Conservation (phyloP, 2,329 filamentous ascomycete species). For the Monilinia aucupariae region DNA sequence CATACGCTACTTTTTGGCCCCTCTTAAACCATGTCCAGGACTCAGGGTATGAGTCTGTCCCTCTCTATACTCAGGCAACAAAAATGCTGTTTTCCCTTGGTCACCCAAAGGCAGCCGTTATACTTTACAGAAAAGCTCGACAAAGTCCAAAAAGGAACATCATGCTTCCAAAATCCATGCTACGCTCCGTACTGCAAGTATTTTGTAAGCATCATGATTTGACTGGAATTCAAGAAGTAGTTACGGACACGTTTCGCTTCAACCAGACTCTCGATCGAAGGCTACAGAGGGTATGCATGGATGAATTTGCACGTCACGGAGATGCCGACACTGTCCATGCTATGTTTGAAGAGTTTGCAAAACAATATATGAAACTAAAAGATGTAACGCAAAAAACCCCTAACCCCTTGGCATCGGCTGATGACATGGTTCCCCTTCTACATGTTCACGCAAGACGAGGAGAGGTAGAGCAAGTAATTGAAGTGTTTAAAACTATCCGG, state of each 20-base stretch:
- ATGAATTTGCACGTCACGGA: constrained; percentile 42
- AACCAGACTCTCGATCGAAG: constrained; percentile 29
- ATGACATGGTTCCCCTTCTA: constrained; percentile 52
- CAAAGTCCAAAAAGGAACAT: constrained; percentile 16
- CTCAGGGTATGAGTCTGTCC: constrained; percentile 22
- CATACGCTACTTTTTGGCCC: constrained; percentile 18
- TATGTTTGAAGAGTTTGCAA: constrained; percentile 40
- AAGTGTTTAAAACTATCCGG: constrained; percentile 58
- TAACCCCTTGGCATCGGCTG: constrained; percentile 18
- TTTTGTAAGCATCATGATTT: constrained; percentile 33
- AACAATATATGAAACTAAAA: constrained; percentile 18
- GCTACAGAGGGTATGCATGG: constrained; percentile 36
- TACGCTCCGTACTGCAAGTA: constrained; percentile 33
- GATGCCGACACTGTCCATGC: constrained; percentile 41
- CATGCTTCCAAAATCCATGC: constrained; percentile 21
- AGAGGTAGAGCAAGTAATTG: constrained; percentile 53
- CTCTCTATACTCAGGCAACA: constrained; percentile 23
- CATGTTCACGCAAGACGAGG: constrained; percentile 66
- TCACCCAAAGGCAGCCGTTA: constrained; percentile 22
- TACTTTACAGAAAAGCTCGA: constrained; percentile 28
- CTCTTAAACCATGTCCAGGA: constrained; percentile 24
- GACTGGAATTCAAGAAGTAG: constrained; percentile 36
- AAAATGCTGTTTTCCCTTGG: constrained; percentile 23
- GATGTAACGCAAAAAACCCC: background rate
- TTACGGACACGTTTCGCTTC: constrained; percentile 37